Conservation (phyloP, 257 asterid genomes). For the Cruciata laevipes region DNA sequence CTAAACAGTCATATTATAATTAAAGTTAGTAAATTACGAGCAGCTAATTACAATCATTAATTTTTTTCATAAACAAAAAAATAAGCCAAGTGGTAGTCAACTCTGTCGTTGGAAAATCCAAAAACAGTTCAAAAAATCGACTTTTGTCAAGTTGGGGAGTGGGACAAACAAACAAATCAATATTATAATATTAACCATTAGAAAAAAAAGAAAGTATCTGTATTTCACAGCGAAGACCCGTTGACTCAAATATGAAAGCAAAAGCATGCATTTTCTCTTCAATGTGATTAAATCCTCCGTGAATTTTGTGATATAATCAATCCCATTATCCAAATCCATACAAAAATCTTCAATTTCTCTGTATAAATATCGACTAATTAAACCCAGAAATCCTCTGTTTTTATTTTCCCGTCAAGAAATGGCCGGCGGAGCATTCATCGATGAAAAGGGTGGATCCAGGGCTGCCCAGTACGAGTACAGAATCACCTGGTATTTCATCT, state of each 20-base stretch:
- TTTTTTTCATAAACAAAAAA: background rate
- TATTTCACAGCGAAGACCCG: background rate
- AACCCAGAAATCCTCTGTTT: background rate
- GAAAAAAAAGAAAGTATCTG: no score
- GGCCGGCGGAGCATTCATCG: slow-evolving; percentile 63
- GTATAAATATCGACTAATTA: background rate
- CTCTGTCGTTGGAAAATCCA: background rate
- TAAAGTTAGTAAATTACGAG: background rate
- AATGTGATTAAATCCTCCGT: background rate
- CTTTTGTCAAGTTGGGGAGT: slow-evolving; percentile 3
- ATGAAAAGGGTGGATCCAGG: slow-evolving; percentile 39
- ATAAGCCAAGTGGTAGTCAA: background rate
- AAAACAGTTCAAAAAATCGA: background rate
- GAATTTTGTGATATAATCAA: background rate
- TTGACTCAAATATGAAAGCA: background rate
- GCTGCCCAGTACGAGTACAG: slow-evolving; percentile 65
- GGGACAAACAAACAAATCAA: background rate
- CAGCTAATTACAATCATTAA: background rate
- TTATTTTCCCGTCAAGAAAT: slow-evolving; percentile 12
- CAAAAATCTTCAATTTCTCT: background rate
- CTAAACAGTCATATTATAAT: background rate
- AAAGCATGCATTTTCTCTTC: background rate
- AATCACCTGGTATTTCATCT: slow-evolving; percentile 58
- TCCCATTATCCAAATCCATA: slow-evolving; percentile 7
- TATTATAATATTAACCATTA: no score